Evolutionary conservation across 2,329 filamentous ascomycete species (phyloP).

Genomic region (Pseudogymnoascus sp.): DNA sequence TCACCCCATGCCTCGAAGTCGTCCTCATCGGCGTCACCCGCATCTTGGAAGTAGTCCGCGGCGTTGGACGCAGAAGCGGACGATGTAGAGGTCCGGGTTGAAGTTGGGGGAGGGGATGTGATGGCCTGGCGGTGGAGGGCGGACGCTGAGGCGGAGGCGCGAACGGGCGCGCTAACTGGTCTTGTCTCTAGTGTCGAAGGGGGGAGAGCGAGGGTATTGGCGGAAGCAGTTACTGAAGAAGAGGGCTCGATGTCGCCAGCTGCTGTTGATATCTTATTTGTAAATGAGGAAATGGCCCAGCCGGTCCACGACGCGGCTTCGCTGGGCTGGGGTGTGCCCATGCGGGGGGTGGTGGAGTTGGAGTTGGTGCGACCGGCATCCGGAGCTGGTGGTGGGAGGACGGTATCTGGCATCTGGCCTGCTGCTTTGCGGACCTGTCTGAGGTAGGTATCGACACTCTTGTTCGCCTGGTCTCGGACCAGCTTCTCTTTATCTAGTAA

Average conservation of each 20-base stretch:
- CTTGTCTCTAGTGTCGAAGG: constrained; percentile 30
- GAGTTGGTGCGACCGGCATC: constrained; percentile 34
- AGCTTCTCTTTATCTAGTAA: constrained; percentile 94
- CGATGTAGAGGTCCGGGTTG: constrained; percentile 39
- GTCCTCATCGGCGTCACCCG: constrained; percentile 48
- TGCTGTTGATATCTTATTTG: constrained; percentile 79
- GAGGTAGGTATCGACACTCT: constrained; percentile 80
- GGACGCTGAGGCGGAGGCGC: constrained; percentile 44
- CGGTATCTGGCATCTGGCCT: constrained; percentile 69
- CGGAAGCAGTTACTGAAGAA: constrained; percentile 29
- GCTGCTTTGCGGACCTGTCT: constrained; percentile 73
- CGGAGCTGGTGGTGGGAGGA: constrained; percentile 53
- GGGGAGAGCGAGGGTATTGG: constrained; percentile 33
- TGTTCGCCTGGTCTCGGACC: constrained; percentile 82
- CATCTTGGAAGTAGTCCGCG: constrained; percentile 46
- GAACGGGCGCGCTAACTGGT: constrained; percentile 27
- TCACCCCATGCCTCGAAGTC: constrained; percentile 68
- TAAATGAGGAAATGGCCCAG: constrained; percentile 98
- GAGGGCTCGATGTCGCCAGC: constrained; percentile 70
- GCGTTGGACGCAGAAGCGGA: constrained; percentile 33
- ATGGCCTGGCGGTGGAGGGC: constrained; percentile 52
- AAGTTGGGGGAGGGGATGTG: constrained; percentile 39
- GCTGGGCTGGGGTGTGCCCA: constrained; percentile 64
- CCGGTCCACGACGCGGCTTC: constrained; percentile 73
- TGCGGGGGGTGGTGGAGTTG: constrained; percentile 51